Percentiles rank a stretch among this genome's conserved stretches.
phyloP scores from a whole-genome alignment of 1,139 yeast species.

The Candida sanyaensis region DNA sequence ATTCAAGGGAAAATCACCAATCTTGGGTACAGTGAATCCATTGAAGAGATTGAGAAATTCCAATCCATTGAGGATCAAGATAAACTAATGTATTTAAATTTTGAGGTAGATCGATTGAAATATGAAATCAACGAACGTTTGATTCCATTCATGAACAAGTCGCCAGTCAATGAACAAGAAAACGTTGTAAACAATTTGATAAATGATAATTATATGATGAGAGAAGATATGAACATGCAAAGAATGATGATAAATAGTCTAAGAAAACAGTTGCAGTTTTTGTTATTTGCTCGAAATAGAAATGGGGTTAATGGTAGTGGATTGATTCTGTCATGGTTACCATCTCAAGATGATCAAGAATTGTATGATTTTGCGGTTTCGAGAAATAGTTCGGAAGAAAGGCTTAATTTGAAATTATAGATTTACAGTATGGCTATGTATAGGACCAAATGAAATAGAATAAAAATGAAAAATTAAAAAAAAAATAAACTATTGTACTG shows the following conservation, averaged over 20 bases:
- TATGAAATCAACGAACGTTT: slow-evolving; percentile 45
- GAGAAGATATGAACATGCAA: slow-evolving; percentile 52
- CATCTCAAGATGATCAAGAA: slow-evolving; percentile 5
- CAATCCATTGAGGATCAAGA: slow-evolving; percentile 28
- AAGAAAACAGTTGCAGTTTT: slow-evolving; percentile 53
- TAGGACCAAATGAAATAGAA: background rate
- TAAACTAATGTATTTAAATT: slow-evolving; percentile 34
- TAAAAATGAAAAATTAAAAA: background rate
- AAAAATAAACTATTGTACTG: no score
- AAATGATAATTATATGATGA: slow-evolving; percentile 43
- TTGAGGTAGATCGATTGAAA: slow-evolving; percentile 42
- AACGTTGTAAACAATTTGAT: slow-evolving; percentile 39
- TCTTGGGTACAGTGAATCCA: slow-evolving; percentile 48
- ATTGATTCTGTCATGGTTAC: background rate
- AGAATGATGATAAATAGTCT: slow-evolving; percentile 47
- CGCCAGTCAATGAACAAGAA: slow-evolving; percentile 36
- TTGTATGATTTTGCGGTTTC: slow-evolving; percentile 17
- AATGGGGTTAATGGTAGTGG: slow-evolving; percentile 5
- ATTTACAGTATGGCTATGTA: no score
- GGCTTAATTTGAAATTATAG: slow-evolving; percentile 34
- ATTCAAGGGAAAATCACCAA: slow-evolving; percentile 55
- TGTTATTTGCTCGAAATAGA: slow-evolving; percentile 38
- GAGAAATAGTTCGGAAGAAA: slow-evolving; percentile 38
- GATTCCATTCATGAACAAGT: slow-evolving; percentile 38
- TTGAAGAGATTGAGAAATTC: slow-evolving; percentile 45